Percentiles rank a stretch among this genome's conserved stretches.
phyloP scores from a whole-genome alignment of 805 yeast genomes.

The Kuraishia piskuri region DNA sequence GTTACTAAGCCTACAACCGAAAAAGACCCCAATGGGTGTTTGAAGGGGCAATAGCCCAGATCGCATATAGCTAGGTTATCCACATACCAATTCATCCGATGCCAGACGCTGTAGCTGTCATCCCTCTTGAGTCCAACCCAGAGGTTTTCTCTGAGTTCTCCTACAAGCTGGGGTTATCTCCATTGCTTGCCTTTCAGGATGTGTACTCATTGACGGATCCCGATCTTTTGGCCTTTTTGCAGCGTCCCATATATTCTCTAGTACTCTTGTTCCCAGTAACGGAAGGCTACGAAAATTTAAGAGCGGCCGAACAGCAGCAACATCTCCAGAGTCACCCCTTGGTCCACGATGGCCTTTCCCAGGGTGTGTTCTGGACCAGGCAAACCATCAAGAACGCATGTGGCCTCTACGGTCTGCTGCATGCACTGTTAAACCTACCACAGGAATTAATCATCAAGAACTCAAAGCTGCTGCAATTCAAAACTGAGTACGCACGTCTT shows the following conservation, averaged over 20 bases:
- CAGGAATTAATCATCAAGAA: constrained; percentile 32
- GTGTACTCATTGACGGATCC: constrained; percentile 80
- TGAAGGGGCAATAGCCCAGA: too few species aligned
- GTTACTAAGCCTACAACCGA: neutral
- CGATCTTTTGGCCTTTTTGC: constrained; percentile 71
- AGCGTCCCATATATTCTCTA: constrained; percentile 71
- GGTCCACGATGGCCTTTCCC: constrained; percentile 9
- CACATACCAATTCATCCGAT: too few species aligned
- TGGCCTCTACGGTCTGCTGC: constrained; percentile 85
- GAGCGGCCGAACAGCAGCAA: constrained; percentile 18
- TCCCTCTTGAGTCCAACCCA: constrained; percentile 91
- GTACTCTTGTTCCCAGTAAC: constrained; percentile 82
- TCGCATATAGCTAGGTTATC: too few species aligned
- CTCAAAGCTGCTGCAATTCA: constrained; percentile 17
- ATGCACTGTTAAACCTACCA: constrained; percentile 40
- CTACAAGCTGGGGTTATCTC: constrained; percentile 55
- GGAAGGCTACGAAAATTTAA: constrained; percentile 43
- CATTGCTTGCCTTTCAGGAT: constrained; percentile 59
- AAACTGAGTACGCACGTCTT: constrained; percentile 3
- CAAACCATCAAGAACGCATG: constrained; percentile 87
- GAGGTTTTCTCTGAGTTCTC: constrained; percentile 69
- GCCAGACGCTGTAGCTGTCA: constrained; percentile 32
- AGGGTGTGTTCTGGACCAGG: constrained; percentile 58
- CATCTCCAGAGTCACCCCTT: neutral
- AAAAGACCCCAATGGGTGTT: too few species aligned